phyloP scores from a whole-genome alignment of 2,329 filamentous ascomycete species.

The Periconia sp. region DNA sequence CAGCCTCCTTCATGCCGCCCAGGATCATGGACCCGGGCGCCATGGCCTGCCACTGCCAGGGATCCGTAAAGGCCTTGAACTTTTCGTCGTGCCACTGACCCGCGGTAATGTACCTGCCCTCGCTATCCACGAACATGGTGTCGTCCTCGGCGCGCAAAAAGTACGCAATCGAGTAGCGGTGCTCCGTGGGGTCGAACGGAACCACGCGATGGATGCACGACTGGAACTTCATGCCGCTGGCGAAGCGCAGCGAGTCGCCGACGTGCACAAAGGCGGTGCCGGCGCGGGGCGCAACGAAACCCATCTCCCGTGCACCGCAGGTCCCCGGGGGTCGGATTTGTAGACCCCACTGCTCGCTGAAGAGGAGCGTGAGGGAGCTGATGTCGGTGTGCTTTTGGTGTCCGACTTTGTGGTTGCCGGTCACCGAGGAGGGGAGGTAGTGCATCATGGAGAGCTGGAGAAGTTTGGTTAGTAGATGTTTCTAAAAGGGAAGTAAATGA shows the following conservation, averaged over 20 bases:
- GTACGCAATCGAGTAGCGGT: constrained; percentile 62
- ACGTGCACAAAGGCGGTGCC: constrained; percentile 61
- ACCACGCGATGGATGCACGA: constrained; percentile 62
- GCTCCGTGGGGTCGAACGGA: constrained; percentile 54
- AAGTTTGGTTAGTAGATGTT: background rate
- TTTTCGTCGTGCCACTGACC: constrained; percentile 38
- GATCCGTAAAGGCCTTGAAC: constrained; percentile 32
- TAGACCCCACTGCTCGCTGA: constrained; percentile 60
- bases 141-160: constrained; percentile 61
- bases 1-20: constrained; percentile 31
- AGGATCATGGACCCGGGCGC: constrained; percentile 26
- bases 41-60: constrained; percentile 23
- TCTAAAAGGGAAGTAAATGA: background rate
- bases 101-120: constrained; percentile 58
- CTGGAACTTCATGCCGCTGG: constrained; percentile 56
- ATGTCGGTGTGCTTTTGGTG: constrained; percentile 40
- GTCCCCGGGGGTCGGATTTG: constrained; percentile 58
- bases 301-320: constrained; percentile 28
- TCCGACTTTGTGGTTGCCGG: constrained; percentile 25
- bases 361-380: constrained; percentile 39
- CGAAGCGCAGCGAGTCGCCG: constrained; percentile 61
- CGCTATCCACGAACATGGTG: constrained; percentile 58
- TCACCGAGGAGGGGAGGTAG: constrained; percentile 28
- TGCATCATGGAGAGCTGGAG: constrained; percentile 34
- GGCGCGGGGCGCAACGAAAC: constrained; percentile 52